These are phyloP conservation scores for Paramecium octaurelia DNA, from an alignment of 73 alveolate genomes.

Conservation along the genomic window DNA sequence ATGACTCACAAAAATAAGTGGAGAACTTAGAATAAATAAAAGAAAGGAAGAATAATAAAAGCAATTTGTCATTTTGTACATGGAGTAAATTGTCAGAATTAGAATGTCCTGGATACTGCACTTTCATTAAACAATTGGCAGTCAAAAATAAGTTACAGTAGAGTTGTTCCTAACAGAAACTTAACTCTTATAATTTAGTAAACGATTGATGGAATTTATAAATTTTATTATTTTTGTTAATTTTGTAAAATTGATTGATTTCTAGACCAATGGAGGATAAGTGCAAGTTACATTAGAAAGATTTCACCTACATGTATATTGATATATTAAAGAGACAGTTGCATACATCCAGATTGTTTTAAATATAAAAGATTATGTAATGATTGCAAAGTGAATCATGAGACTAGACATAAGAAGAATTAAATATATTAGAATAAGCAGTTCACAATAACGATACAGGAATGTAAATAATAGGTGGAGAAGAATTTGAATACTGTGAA, in stretches of 20 bases:
- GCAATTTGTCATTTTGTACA: neutral
- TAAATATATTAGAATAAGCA: neutral
- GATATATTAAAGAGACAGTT: neutral
- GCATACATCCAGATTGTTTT: neutral
- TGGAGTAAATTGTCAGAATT: neutral
- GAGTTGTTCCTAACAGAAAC: neutral
- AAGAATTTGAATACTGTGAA: neutral
- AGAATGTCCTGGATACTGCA: constrained; percentile 2
- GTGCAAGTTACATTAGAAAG: neutral
- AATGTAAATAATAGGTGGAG: neutral
- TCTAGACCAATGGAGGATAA: neutral
- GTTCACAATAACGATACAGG: neutral
- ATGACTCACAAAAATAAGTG: neutral
- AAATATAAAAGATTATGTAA: neutral
- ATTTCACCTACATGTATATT: neutral
- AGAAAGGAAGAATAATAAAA: neutral
- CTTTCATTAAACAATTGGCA: neutral
- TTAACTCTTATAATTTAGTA: neutral
- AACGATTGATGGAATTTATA: neutral
- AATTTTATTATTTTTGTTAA: neutral
- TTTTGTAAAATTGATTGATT: neutral
- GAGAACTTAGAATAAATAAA: neutral
- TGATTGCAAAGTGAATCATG: neutral
- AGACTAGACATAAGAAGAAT: neutral
- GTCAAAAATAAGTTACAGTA: neutral